Evolutionary conservation across 1,139 yeast species (phyloP).

Genomic region (Citeromyces hawaiiensis): DNA sequence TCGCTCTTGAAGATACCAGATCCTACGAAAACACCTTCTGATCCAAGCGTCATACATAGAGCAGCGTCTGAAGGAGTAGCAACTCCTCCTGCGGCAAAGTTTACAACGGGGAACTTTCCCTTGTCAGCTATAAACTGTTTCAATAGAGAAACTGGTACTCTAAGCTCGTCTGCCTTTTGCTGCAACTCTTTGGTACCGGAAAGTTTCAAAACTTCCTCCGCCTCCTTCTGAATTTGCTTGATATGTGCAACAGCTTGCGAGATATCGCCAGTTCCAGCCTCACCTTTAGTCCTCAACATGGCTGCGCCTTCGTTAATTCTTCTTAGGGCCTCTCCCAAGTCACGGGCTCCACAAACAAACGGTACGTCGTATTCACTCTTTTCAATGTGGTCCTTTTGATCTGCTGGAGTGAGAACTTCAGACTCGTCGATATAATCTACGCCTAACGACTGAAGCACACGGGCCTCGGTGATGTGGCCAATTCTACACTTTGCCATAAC

Average conservation of each 20-base stretch:
- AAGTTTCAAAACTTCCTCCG: conserved; percentile 30
- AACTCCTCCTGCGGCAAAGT: conserved; percentile 86
- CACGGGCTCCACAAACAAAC: conserved; percentile 78
- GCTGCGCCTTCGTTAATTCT: conserved; percentile 80
- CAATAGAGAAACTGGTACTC: conserved; percentile 47
- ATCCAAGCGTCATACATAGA: conserved; percentile 80
- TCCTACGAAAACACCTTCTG: conserved; percentile 88
- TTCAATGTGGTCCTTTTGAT: conserved; percentile 50
- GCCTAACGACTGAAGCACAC: conserved; percentile 58
- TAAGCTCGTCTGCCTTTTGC: conserved; percentile 39
- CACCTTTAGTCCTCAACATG: conserved; percentile 82
- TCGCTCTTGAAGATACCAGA: conserved; percentile 73
- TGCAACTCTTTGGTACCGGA: conserved; percentile 29
- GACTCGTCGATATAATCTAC: conserved; percentile 80
- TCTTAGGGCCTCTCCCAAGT: conserved; percentile 76
- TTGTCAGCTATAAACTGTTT: conserved; percentile 33
- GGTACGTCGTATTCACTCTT: conserved; percentile 59
- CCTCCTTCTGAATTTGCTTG: conserved; percentile 42
- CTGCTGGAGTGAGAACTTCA: conserved; percentile 78
- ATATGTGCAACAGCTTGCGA: conserved; percentile 79
- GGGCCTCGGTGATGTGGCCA: conserved; percentile 80
- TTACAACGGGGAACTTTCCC: conserved; percentile 72
- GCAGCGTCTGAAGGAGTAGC: conserved; percentile 91
- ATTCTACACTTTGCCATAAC: conserved; percentile 87
- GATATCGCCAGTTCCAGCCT: conserved; percentile 84